These are phyloP conservation scores for Alisma plantagoaquatica DNA, from an alignment of 106 monocot genomes.

Conservation along the genomic window DNA sequence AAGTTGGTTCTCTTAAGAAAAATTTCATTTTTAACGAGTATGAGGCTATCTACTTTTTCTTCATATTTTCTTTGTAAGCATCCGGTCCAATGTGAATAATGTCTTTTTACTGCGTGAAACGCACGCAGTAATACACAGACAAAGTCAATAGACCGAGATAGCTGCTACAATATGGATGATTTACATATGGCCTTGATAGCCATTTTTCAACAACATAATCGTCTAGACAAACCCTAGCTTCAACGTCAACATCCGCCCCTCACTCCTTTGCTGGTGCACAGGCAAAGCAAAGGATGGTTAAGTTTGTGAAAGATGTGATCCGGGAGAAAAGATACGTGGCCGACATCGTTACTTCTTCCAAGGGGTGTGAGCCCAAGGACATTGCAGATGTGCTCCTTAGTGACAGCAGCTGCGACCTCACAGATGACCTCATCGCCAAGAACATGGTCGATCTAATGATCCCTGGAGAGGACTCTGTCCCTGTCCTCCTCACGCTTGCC, in stretches of 20 bases:
- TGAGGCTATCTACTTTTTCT: too few relatives aligned
- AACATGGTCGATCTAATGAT: slow-evolving; percentile 97
- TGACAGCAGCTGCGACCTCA: slow-evolving; percentile 40
- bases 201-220: too few relatives aligned
- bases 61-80: too few relatives aligned
- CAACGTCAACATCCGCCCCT: too few relatives aligned
- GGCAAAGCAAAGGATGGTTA: slow-evolving; percentile 67
- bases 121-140: too few relatives aligned
- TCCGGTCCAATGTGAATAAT: too few relatives aligned
- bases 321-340: slow-evolving; percentile 33
- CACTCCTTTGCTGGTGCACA: slow-evolving; percentile 16
- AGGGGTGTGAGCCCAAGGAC: slow-evolving; percentile 19
- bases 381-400: slow-evolving; percentile 66
- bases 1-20: slow-evolving; percentile 1
- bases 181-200: too few relatives aligned
- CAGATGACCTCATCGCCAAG: slow-evolving; percentile 72
- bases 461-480: slow-evolving; percentile 91
- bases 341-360: not conserved
- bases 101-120: too few relatives aligned
- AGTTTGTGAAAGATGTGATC: slow-evolving; percentile 51
- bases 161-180: too few relatives aligned
- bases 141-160: too few relatives aligned
- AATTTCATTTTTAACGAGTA: not conserved
- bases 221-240: too few relatives aligned
- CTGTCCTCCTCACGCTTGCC: slow-evolving; percentile 68